Evolutionary conservation across 345 rosid genomes (phyloP), one percentile per base, ranked within the genome.

Genomic region (Sisymbrium irio): DNA sequence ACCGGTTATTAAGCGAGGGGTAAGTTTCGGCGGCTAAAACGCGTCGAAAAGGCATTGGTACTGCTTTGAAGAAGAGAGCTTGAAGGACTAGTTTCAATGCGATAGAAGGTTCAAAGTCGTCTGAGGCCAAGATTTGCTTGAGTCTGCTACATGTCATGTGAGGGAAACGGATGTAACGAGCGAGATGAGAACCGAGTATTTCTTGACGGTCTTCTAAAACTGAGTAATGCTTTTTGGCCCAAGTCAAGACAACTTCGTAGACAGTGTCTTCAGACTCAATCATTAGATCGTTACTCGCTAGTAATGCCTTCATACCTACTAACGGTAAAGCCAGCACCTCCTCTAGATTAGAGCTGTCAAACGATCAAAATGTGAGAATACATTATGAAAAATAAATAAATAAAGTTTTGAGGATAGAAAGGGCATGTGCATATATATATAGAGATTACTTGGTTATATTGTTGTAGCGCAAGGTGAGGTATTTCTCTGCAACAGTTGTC

Each of bases 51-150:
- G 78, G 66, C 50, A 89, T 79, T 13, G 89, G 74, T 75, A 87
- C 93, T 27, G 87, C 83, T 84, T 88, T 91, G 87, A 85, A 89
- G 71, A 88, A 88, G 60, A 93, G 89, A 63, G 97, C 89, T 73
- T 87, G 90, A 0, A 85, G 85, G 61, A 91, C 96, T 66, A 88
- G 82, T 65, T 81, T 78, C 19, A 88, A 81, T 60, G 89, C 83
- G 37, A 83, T 64, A 46, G 82, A 87, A 5, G 84, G 82, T 41
- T 78, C 82, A 53, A 93, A 85, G 59, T 93, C 97, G 35, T 78
- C 81, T 81, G 96, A 86, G 70, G 75, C 71, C 71, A 89, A 80
- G 32, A 89, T 87, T 72, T 87, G 83, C 87, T 77, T 88, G 75
- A 94, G 84, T 73, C 85, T 89, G 42, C 81, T 72, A 66, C 87